Evolutionary conservation across 164 flowering plant species (phyloP).

Genomic region (Berberis vulgaris): DNA sequence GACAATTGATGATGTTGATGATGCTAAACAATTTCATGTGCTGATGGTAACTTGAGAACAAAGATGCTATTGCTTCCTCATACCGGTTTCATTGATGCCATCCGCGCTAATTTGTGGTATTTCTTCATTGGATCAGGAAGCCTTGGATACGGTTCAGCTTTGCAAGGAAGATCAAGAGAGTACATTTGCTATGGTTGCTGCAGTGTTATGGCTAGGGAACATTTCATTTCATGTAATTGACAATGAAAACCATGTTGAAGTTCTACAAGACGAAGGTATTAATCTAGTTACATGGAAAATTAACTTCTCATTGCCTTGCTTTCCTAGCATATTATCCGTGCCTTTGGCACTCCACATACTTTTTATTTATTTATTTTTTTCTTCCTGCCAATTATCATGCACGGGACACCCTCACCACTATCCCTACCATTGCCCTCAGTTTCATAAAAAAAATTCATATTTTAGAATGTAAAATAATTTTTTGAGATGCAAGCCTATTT

Average conservation of each 20-base stretch:
- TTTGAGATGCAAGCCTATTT: no score
- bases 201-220: slow-evolving; percentile 91
- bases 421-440: no score
- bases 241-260: slow-evolving; percentile 75
- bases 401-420: no score
- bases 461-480: no score
- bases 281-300: neutral
- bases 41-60: slow-evolving; percentile 53
- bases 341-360: neutral
- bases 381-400: neutral
- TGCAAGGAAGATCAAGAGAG: slow-evolving; percentile 64
- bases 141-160: slow-evolving; percentile 54
- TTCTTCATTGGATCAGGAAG: slow-evolving; percentile 45
- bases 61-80: neutral
- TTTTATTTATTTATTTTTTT: neutral
- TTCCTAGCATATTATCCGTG: neutral
- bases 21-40: slow-evolving; percentile 49
- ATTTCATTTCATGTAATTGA: slow-evolving; percentile 59
- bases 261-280: slow-evolving; percentile 73
- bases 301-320: neutral
- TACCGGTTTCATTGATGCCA: neutral
- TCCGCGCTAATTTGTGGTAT: no score
- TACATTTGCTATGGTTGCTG: slow-evolving; percentile 69
- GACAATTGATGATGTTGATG: slow-evolving; percentile 63
- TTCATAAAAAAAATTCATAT: no score